Conservation (phyloP, 2,329 filamentous ascomycete species). For the Ophiognomonia clavigignenti-juglandacearum region DNA sequence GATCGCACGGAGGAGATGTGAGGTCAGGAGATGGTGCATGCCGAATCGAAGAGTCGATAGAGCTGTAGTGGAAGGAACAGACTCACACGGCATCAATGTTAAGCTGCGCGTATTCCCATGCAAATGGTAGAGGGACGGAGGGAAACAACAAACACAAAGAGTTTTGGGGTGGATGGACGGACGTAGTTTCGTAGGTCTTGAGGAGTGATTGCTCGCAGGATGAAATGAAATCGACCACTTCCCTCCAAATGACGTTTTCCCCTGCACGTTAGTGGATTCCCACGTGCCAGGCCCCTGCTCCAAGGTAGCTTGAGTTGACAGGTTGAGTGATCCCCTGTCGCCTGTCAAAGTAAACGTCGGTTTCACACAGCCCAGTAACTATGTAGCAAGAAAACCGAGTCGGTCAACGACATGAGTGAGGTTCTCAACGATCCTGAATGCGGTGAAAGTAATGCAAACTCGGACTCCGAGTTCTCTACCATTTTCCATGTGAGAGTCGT, state of each 20-base stretch:
- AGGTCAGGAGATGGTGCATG: background rate
- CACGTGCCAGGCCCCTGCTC: too few relatives aligned
- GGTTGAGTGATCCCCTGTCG: too few relatives aligned
- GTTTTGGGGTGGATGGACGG: conserved; percentile 7
- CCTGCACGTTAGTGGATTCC: conserved; percentile 8
- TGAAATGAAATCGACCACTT: conserved; percentile 17
- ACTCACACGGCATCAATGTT: background rate
- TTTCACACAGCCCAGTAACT: too few relatives aligned
- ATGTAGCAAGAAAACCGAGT: too few relatives aligned
- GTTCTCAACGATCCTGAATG: too few relatives aligned
- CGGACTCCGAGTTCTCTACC: too few relatives aligned
- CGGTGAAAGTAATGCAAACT: too few relatives aligned
- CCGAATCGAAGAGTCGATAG: background rate
- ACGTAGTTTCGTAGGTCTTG: conserved; percentile 12
- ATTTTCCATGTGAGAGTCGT: too few relatives aligned
- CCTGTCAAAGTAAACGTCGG: too few relatives aligned
- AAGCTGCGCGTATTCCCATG: conserved; percentile 7
- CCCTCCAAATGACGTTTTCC: conserved; percentile 19
- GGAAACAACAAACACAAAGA: conserved; percentile 3
- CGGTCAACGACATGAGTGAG: too few relatives aligned
- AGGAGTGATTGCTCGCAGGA: conserved; percentile 15
- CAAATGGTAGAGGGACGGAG: conserved; percentile 5
- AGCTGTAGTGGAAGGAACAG: background rate
- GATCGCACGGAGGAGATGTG: background rate
- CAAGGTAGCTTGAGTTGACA: too few relatives aligned